Conservation (phyloP, 2,329 filamentous ascomycete species). For the Claviceps sp. region DNA sequence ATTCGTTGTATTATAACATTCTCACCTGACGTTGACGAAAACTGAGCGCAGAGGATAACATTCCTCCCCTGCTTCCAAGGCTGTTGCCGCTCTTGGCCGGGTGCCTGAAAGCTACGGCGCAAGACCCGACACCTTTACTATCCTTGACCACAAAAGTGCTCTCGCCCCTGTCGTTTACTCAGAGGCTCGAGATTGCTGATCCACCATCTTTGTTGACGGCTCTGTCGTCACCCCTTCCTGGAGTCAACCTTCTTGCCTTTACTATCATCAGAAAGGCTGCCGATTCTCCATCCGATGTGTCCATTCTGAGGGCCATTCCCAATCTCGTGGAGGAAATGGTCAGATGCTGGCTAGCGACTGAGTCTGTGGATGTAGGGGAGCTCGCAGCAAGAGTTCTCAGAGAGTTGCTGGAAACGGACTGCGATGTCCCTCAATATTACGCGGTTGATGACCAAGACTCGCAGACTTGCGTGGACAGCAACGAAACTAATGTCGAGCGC, state of each 20-base stretch:
- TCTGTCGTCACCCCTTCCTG: slow-evolving; percentile 38
- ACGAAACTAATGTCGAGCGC: slow-evolving; percentile 22
- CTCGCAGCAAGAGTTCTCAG: slow-evolving; percentile 36
- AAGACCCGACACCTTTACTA: slow-evolving; percentile 37
- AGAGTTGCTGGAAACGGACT: slow-evolving; percentile 43
- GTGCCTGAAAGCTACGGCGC: slow-evolving; percentile 36
- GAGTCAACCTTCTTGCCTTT: slow-evolving; percentile 45
- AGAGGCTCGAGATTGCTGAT: slow-evolving; percentile 37
- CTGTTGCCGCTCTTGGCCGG: slow-evolving; percentile 40
- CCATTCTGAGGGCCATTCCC: slow-evolving; percentile 36
- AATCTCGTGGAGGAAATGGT: slow-evolving; percentile 35
- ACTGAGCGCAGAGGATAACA: slow-evolving; percentile 32
- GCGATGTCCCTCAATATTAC: slow-evolving; percentile 20
- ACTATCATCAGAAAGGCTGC: slow-evolving; percentile 43
- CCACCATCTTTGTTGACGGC: slow-evolving; percentile 37
- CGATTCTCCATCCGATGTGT: slow-evolving; percentile 31
- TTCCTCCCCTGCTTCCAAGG: slow-evolving; percentile 34
- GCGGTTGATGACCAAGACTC: slow-evolving; percentile 1
- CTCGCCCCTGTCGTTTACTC: slow-evolving; percentile 36
- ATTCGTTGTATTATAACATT: background rate
- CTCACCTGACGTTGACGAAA: background rate
- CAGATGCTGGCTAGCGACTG: slow-evolving; percentile 37
- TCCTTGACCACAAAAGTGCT: slow-evolving; percentile 43
- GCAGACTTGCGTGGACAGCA: slow-evolving; percentile 14
- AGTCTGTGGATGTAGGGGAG: slow-evolving; percentile 42